phyloP scores from a whole-genome alignment of 2,329 filamentous ascomycete genomes.

The Parascedosporium putredinis region DNA sequence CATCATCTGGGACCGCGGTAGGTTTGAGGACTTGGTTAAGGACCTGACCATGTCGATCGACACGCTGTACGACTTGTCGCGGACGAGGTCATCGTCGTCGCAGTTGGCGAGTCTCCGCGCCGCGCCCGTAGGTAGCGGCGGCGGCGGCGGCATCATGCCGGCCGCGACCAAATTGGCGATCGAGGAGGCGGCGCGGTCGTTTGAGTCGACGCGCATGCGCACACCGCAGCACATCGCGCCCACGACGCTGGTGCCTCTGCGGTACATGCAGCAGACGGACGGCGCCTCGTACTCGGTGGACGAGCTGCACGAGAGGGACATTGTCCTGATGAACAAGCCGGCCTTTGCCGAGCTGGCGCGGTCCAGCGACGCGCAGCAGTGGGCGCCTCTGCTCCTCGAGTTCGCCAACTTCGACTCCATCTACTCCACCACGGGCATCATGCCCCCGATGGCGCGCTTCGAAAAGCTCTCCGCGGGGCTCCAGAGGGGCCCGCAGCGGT shows the following conservation, averaged over 20 bases:
- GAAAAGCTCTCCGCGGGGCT: conserved; percentile 52
- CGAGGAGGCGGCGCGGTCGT: conserved; percentile 39
- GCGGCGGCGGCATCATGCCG: conserved; percentile 20
- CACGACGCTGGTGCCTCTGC: conserved; percentile 37
- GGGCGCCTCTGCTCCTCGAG: conserved; percentile 53
- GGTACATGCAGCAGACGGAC: conserved; percentile 26
- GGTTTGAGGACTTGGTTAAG: conserved; percentile 63
- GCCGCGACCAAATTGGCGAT: conserved; percentile 19
- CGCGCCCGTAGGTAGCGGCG: conserved; percentile 11
- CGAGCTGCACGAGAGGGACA: conserved; percentile 6
- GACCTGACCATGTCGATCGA: conserved; percentile 71
- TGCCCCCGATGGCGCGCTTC: conserved; percentile 54
- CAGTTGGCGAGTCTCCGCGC: conserved; percentile 17
- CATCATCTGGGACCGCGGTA: conserved; percentile 57
- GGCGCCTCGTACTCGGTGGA: conserved; percentile 10
- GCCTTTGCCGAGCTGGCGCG: conserved; percentile 19
- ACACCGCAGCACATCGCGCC: conserved; percentile 52
- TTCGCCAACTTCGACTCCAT: conserved; percentile 57
- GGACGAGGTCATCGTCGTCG: conserved; percentile 47
- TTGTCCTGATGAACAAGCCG: conserved; percentile 33
- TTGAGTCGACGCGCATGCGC: conserved; percentile 50
- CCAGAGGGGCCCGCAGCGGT: conserved; percentile 40
- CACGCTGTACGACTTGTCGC: conserved; percentile 66
- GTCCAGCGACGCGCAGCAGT: not conserved
- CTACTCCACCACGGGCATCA: conserved; percentile 51